Conservation (phyloP, 2,329 filamentous ascomycete species). For the Fusarium tuaranense region DNA sequence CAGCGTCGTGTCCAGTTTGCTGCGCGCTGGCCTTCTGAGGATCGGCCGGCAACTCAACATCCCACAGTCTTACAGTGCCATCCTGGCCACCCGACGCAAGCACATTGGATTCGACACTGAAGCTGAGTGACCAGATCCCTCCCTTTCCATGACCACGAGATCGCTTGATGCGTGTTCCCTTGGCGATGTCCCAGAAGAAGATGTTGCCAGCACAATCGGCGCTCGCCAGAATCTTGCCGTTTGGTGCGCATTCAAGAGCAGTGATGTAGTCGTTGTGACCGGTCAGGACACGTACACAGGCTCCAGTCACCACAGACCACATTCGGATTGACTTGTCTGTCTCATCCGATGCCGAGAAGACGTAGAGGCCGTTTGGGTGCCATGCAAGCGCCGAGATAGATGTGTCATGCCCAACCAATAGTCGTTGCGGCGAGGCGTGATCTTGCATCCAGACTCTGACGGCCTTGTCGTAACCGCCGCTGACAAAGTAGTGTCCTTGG, state of each 20-base stretch:
- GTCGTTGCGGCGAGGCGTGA: conserved; percentile 86
- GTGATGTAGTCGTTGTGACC: conserved; percentile 92
- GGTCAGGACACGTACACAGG: conserved; percentile 89
- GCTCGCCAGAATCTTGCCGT: conserved; percentile 90
- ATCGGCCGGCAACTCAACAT: conserved; percentile 80
- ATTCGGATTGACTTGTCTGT: conserved; percentile 92
- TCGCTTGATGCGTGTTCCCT: conserved; percentile 87
- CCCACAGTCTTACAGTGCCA: conserved; percentile 94
- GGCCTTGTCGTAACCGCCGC: conserved; percentile 88
- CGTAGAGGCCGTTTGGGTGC: conserved; percentile 93
- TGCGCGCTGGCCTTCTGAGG: conserved; percentile 67
- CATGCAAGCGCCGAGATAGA: conserved; percentile 92
- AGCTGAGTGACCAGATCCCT: conserved; percentile 92
- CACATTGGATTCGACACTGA: conserved; percentile 91
- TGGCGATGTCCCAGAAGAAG: conserved; percentile 92
- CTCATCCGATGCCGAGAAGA: conserved; percentile 91
- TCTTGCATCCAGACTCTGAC: conserved; percentile 93
- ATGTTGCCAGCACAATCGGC: conserved; percentile 91
- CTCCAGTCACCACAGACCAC: conserved; percentile 93
- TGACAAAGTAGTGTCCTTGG: conserved; percentile 94
- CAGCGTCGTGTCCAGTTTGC: conserved; percentile 57
- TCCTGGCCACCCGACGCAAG: conserved; percentile 93
- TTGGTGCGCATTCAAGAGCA: conserved; percentile 84
- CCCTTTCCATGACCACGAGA: conserved; percentile 95
- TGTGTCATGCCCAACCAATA: conserved; percentile 93